Conservation (phyloP, 2,329 filamentous ascomycete species). For the Alternaria tenuissima region DNA sequence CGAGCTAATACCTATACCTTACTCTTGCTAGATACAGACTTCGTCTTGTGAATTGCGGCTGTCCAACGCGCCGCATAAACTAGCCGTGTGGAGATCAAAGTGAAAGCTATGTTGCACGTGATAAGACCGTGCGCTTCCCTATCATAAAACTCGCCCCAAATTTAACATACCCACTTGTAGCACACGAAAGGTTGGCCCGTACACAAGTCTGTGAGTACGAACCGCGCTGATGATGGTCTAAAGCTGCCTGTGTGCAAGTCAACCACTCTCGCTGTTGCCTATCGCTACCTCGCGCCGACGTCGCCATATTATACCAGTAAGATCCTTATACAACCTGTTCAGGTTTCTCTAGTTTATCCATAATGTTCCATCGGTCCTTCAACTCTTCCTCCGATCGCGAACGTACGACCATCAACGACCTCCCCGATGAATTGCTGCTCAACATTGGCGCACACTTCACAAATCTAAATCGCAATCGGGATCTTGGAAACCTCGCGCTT, state of each 20-base stretch:
- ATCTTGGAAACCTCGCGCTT: constrained; percentile 25
- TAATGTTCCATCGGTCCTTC: neutral
- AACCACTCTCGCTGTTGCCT: constrained; percentile 1
- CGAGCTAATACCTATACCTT: neutral
- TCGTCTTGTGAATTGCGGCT: neutral
- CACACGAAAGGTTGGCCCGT: neutral
- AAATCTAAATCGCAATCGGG: constrained; percentile 15
- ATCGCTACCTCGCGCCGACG: neutral
- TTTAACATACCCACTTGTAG: neutral
- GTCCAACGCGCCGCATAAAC: neutral
- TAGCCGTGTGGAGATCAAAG: neutral
- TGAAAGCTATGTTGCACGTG: neutral
- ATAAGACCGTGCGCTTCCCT: neutral
- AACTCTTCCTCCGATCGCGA: neutral
- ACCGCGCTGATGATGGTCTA: neutral
- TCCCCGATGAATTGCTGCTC: constrained; percentile 29
- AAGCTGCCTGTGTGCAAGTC: neutral
- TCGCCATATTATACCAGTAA: neutral
- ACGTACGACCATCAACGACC: constrained; percentile 10
- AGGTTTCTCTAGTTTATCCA: neutral
- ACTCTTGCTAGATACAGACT: neutral
- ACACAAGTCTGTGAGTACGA: neutral
- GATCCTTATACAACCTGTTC: neutral
- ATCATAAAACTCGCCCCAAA: neutral
- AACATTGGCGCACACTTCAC: constrained; percentile 17